Evolutionary conservation across 139 green algal species (phyloP), one percentile per base, ranked within the genome.

Genomic region (Volvox reticuliferus): DNA sequence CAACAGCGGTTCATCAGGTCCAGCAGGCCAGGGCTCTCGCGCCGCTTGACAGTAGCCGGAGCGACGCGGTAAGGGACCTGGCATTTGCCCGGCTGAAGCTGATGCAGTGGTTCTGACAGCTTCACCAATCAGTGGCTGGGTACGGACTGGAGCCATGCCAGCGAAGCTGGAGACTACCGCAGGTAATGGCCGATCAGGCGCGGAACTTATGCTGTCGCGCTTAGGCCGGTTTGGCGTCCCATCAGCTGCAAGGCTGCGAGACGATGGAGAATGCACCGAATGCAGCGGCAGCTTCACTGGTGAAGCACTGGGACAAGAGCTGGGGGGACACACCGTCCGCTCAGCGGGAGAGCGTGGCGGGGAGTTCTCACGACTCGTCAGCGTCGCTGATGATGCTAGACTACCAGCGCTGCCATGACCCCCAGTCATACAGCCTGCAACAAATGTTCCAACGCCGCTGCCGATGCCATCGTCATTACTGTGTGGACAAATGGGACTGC

Each of bases 281-380:
- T 32, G 44, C 24, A 89, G 68, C 28, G 69, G n/a, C 37, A 35
- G 69, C 85, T 89, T 89, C 28, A 89, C n/a, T n/a, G 85, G 85
- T 0, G 85, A 89, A 9, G 85, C 85, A 32, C 18, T 73, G 28
- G 85, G 85, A 26, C 68, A 32, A 21, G 69, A 30, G 69, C 69
- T 71, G 18, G 28, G 28, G 0, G 85, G 69, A 71, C 85, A 89
- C 20, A 2, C 19, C 37, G 85, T 89, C 16, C 85, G 85, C 32
- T 89, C 37, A 1, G 28, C 69, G 44, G 85, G 85, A n/a, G 85
- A 89, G 13, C 85, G 85, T 0, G 85, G 85, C 68, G 85, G 85
- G 26, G 85, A 89, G 24, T 61, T 20, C 37, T 35, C 22, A 16
- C 81, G 61, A 28, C 20, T 55, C 44, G 75, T 30, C 13, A 24